Base-by-base conservation (phyloP, 129 eudicot species). In the Pulicaria dysenterica region DNA sequence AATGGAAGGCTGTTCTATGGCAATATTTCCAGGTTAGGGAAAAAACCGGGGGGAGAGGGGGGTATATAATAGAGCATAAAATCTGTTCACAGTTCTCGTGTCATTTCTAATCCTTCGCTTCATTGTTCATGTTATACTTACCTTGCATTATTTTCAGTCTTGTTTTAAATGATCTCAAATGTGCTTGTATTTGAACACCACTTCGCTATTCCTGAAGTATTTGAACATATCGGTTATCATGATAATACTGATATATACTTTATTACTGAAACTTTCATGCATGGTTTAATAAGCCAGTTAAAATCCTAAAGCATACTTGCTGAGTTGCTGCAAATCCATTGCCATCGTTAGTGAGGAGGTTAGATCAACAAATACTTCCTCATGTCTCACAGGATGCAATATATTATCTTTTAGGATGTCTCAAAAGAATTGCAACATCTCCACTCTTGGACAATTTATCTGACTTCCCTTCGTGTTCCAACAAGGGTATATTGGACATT, bases 231-330 rank as follows among this genome's bases (percentile, higher is more conserved):
- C 31, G 3, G 44, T 15, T 45, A 49, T 38, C 12, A 39, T 49
- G 42, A 74, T 61, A 49, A 42, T 16, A 38, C 53, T 54, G 42
- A 41, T 70, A 11, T 40, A 55, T 55, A 16, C 64, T 41, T 51
- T 15, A 40, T 69, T 37, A 66, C 72, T 66, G 13, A 47, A 47
- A 73, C 16, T 73, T 62, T 12, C 61, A 73, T 38, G 70, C 43
- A 73, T 48, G 43, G 51, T 73, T 61, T 61, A 31, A 73, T 59
- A 73, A 36, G 49, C 58, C 34, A 36, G 59, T 58, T 59, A 44
- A 59, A 59, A 31, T 45, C 59, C 57, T n/a, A 46, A 58, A 46
- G 37, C 76, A 5, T 6, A 72, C 19, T 58, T 45, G 24, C 14
- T 47, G n/a, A 72, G 13, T 58, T 45, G 24, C 14, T 47, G n/a